Conservation (phyloP, 139 green algal species). For the Zygnema cylindricum region DNA sequence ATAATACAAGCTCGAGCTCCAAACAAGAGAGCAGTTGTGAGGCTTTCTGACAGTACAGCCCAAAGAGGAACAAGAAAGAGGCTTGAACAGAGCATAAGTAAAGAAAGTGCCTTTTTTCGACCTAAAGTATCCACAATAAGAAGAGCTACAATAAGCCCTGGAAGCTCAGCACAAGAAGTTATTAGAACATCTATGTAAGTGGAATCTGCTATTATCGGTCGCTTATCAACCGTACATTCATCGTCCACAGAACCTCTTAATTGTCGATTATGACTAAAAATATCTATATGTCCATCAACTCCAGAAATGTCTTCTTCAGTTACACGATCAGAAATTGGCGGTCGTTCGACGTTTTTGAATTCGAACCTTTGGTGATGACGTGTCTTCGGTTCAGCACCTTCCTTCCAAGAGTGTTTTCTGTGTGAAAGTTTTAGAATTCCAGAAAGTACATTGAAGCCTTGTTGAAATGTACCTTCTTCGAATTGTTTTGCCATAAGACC, state of each 20-base stretch:
- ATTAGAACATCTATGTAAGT: slow-evolving; percentile 68
- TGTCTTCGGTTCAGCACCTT: background rate
- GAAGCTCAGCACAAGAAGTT: slow-evolving; percentile 64
- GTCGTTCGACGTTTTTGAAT: background rate
- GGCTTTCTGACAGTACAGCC: slow-evolving; percentile 16
- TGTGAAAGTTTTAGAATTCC: too few species aligned
- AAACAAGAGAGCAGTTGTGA: slow-evolving; percentile 70
- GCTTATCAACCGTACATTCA: slow-evolving; percentile 19
- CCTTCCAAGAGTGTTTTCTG: too few species aligned
- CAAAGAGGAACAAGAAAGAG: slow-evolving; percentile 40
- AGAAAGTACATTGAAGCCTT: background rate
- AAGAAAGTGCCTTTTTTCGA: slow-evolving; percentile 10
- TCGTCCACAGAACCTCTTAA: too few species aligned
- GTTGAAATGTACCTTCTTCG: background rate
- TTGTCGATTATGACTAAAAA: slow-evolving; percentile 4
- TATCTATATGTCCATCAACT: background rate
- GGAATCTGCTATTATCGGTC: background rate
- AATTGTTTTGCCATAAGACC: background rate
- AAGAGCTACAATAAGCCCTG: slow-evolving; percentile 66
- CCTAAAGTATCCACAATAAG: slow-evolving; percentile 63
- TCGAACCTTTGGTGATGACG: too few species aligned
- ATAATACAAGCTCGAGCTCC: slow-evolving; percentile 68
- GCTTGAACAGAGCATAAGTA: background rate
- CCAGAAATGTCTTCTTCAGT: background rate
- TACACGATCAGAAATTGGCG: background rate